A percentile compares a stretch with the other conserved stretches of the same genome.
phyloP scores from a whole-genome alignment of 164 flowering plant species.

The Dillenia suffruticosa region DNA sequence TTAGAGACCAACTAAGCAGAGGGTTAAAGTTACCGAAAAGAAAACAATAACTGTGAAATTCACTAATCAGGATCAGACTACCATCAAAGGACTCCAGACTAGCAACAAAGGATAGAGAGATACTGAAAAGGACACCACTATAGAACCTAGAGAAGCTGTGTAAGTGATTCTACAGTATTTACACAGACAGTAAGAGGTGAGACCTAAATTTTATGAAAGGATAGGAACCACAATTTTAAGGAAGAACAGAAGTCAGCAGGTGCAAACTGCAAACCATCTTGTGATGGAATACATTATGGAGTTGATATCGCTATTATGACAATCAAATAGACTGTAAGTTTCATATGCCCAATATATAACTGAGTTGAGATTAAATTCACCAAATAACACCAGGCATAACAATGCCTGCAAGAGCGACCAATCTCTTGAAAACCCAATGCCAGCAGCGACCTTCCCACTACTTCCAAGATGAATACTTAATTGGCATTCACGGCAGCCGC shows the following conservation, averaged over 20 bases:
- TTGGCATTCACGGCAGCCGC: neutral
- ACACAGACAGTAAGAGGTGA: conserved; percentile 19
- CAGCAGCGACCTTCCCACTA: neutral
- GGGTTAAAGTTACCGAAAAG: neutral
- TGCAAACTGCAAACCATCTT: conserved; percentile 1
- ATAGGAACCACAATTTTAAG: neutral
- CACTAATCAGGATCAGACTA: neutral
- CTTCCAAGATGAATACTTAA: neutral
- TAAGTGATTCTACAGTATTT: conserved; percentile 22
- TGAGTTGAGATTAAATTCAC: neutral
- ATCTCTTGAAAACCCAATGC: neutral
- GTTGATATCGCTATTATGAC: neutral
- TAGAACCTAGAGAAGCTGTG: conserved; percentile 5
- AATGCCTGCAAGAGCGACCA: conserved; percentile 2
- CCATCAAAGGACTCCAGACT: neutral
- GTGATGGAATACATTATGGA: conserved; percentile 4
- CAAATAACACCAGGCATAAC: neutral
- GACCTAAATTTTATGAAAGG: conserved; percentile 9
- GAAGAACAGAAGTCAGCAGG: neutral
- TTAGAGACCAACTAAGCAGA: conserved; percentile 1
- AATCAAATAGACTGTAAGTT: conserved; percentile 4
- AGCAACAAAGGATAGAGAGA: neutral
- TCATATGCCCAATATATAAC: conserved; percentile 5
- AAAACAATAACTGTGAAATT: neutral
- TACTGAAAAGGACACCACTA: neutral